Percentiles rank a stretch among this genome's conserved stretches.
Evolutionary conservation across 176 grass and related monocot species (phyloP).

Genomic region (Eremochloa ophiuroides): DNA sequence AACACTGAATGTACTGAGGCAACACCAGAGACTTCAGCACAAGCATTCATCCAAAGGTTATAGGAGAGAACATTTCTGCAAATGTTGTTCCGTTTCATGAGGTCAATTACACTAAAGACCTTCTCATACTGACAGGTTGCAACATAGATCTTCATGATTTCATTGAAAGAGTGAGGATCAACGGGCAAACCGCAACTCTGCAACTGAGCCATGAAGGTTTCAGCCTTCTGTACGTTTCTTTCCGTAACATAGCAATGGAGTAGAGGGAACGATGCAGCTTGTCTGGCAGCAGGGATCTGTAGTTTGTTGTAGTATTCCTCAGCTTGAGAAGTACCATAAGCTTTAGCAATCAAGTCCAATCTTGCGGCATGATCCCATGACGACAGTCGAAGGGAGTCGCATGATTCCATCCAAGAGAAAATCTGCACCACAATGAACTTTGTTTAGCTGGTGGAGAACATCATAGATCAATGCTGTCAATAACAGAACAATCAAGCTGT

Average conservation of each 20-base stretch:
- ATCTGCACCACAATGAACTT: slow-evolving; percentile 39
- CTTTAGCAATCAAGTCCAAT: slow-evolving; percentile 63
- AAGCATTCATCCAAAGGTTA: slow-evolving; percentile 73
- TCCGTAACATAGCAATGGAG: slow-evolving; percentile 70
- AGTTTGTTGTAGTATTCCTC: slow-evolving; percentile 74
- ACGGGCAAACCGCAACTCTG: slow-evolving; percentile 59
- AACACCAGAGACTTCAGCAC: slow-evolving; percentile 43
- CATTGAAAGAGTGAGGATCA: slow-evolving; percentile 70
- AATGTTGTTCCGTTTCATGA: slow-evolving; percentile 41
- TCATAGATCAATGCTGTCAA: background rate
- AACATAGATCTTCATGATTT: slow-evolving; percentile 18
- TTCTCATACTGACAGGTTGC: slow-evolving; percentile 51
- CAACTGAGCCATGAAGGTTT: slow-evolving; percentile 67
- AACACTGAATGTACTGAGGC: slow-evolving; percentile 41
- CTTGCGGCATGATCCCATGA: slow-evolving; percentile 61
- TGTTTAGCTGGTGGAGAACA: background rate
- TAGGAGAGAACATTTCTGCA: slow-evolving; percentile 64
- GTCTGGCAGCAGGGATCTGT: slow-evolving; percentile 36
- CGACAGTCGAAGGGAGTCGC: slow-evolving; percentile 22
- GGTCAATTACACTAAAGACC: slow-evolving; percentile 33
- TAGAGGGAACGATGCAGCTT: slow-evolving; percentile 68
- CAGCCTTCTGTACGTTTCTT: slow-evolving; percentile 64
- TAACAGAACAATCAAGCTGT: background rate
- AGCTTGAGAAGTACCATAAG: slow-evolving; percentile 38
- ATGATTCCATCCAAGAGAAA: slow-evolving; percentile 76